Conservation (phyloP, 495 filamentous ascomycete species). For the Viridothelium virens region DNA sequence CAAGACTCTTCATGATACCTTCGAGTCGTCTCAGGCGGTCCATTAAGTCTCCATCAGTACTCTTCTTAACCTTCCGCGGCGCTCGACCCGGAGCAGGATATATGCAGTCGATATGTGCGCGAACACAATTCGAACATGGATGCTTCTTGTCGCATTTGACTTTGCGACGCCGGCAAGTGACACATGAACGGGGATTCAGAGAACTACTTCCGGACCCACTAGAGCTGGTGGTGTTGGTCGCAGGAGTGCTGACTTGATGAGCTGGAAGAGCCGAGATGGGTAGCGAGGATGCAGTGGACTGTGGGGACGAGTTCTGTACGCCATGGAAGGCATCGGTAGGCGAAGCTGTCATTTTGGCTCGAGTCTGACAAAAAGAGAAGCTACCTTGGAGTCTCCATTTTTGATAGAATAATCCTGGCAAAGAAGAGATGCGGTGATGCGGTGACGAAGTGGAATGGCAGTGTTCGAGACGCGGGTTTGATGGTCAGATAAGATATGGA, state of each 20-base stretch:
- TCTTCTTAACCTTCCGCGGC: conserved; percentile 59
- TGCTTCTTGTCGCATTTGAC: conserved; percentile 79
- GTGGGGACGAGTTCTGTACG: not conserved
- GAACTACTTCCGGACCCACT: not conserved
- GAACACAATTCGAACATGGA: conserved; percentile 78
- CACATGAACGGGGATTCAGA: conserved; percentile 66
- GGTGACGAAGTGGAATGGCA: not conserved
- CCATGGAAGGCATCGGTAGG: not conserved
- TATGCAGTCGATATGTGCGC: conserved; percentile 69
- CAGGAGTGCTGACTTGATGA: not conserved
- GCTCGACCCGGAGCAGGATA: conserved; percentile 79
- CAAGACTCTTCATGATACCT: conserved; percentile 67
- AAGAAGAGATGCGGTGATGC: too few species aligned
- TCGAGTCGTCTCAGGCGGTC: conserved; percentile 71
- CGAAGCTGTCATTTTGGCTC: not conserved
- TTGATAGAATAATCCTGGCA: not conserved
- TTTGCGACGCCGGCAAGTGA: conserved; percentile 76
- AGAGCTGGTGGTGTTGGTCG: conserved; percentile 7
- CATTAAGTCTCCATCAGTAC: conserved; percentile 68
- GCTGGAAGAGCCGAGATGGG: not conserved
- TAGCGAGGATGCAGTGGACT: not conserved
- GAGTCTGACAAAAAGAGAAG: not conserved
- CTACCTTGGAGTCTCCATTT: not conserved
- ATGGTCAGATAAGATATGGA: not conserved
- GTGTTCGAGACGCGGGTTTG: not conserved